Evolutionary conservation across 139 green algal species (phyloP).

Genomic region (Chlamydomonas sp.): DNA sequence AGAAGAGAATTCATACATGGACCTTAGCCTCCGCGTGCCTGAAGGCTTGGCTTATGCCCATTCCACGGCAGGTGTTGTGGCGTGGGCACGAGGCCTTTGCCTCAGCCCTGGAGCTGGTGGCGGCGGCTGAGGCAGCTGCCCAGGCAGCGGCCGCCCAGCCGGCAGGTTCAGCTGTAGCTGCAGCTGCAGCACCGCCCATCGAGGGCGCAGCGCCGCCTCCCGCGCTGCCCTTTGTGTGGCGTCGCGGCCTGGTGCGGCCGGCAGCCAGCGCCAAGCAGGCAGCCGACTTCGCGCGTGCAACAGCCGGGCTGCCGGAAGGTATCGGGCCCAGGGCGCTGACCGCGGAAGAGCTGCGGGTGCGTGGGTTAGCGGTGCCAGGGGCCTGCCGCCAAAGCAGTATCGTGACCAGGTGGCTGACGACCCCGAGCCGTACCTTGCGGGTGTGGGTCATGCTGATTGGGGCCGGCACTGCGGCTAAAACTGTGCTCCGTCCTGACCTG

Average conservation of each 20-base stretch:
- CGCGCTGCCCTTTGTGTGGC: conserved; percentile 49
- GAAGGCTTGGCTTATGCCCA: not conserved
- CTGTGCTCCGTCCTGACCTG: no score
- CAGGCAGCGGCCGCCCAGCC: conserved; percentile 1
- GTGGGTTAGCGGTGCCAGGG: no score
- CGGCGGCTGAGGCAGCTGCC: conserved; percentile 45
- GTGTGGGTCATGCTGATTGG: no score
- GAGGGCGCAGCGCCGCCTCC: not conserved
- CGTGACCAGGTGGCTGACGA: no score
- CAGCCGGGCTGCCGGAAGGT: not conserved
- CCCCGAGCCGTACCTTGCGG: no score
- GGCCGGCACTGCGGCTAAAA: no score
- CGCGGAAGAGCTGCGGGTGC: not conserved
- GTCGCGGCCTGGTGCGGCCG: conserved; percentile 60
- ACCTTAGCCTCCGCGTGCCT: not conserved
- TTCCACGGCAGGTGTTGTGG: conserved; percentile 64
- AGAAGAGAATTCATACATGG: no score
- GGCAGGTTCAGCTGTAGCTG: not conserved
- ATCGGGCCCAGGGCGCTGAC: not conserved
- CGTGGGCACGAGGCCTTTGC: conserved; percentile 58
- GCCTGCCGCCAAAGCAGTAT: no score
- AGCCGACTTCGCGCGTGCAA: conserved; percentile 46
- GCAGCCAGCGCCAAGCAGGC: conserved; percentile 61
- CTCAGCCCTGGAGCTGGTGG: conserved; percentile 58
- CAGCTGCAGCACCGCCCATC: conserved; percentile 15